phyloP scores from a whole-genome alignment of 805 yeast species.

The Lachancea lanzarotensis region DNA sequence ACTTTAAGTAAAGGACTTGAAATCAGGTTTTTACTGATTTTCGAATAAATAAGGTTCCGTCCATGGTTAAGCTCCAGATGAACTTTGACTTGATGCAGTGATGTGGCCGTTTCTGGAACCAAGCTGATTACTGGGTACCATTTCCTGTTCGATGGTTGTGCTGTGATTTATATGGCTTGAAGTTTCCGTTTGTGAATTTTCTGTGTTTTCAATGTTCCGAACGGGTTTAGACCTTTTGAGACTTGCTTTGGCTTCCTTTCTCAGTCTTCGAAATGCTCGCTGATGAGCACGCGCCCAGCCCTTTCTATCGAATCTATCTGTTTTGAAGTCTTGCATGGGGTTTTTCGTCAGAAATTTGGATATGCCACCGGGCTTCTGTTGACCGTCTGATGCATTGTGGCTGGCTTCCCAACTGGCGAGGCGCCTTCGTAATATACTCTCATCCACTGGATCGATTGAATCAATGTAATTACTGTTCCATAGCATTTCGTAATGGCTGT shows the following conservation, averaged over 20 bases:
- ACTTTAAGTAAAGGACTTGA: neutral
- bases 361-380: slow-evolving; percentile 20
- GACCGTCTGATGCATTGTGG: slow-evolving; percentile 14
- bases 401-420: slow-evolving; percentile 62
- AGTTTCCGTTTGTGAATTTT: neutral
- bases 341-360: slow-evolving; percentile 32
- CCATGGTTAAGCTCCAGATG: neutral
- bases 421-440: slow-evolving; percentile 46
- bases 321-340: slow-evolving; percentile 34
- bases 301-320: slow-evolving; percentile 41
- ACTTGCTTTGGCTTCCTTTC: slow-evolving; percentile 33
- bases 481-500: slow-evolving; percentile 66
- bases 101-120: neutral
- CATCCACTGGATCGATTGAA: slow-evolving; percentile 55
- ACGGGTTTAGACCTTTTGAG: slow-evolving; percentile 9
- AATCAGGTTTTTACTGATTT: neutral
- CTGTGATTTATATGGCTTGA: neutral
- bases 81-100: neutral
- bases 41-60: neutral
- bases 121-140: slow-evolving; percentile 3
- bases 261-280: slow-evolving; percentile 36
- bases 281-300: slow-evolving; percentile 39
- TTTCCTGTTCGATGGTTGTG: neutral
- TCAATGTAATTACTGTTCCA: slow-evolving; percentile 76
- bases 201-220: neutral